Conservation (phyloP, 257 asterid genomes). For the Sherardia arvensis region DNA sequence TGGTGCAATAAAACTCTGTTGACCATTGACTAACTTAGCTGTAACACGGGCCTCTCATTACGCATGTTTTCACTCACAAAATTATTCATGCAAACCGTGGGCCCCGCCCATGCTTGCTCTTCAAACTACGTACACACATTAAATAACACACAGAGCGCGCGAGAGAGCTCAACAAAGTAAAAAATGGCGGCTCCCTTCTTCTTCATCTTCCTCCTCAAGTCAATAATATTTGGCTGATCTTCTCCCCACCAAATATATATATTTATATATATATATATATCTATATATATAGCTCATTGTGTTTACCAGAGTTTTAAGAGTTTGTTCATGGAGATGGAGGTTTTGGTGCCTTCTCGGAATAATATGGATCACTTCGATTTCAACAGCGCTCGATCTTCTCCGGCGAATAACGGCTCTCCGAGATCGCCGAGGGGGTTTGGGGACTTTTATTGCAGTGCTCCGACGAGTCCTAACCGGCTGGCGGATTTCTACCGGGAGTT, state of each 20-base stretch:
- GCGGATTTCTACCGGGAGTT: constrained; percentile 35
- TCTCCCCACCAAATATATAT: not conserved
- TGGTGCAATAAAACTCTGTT: not conserved
- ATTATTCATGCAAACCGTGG: not conserved
- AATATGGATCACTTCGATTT: constrained; percentile 34
- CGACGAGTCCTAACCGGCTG: constrained; percentile 54
- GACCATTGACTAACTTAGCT: not conserved
- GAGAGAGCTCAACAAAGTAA: constrained; percentile 22
- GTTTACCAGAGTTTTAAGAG: not conserved
- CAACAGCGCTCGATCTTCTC: constrained; percentile 36
- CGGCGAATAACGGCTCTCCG: constrained; percentile 25
- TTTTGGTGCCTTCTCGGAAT: constrained; percentile 22
- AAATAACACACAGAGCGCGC: not conserved
- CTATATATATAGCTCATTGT: not conserved
- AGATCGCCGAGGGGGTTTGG: constrained; percentile 34
- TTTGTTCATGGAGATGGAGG: constrained; percentile 33
- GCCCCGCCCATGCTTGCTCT: not conserved
- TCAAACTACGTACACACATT: not conserved
- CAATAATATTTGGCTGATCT: constrained; percentile 18
- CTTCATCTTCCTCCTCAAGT: constrained; percentile 1
- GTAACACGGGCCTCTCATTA: not conserved
- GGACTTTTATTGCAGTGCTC: constrained; percentile 58
- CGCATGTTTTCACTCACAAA: not conserved
- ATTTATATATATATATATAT: not conserved
- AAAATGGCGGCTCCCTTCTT: constrained; percentile 34